These are phyloP conservation scores for Mortierella polycephala DNA, from an alignment of 371 early-diverging fungal genomes.

Conservation along the genomic window DNA sequence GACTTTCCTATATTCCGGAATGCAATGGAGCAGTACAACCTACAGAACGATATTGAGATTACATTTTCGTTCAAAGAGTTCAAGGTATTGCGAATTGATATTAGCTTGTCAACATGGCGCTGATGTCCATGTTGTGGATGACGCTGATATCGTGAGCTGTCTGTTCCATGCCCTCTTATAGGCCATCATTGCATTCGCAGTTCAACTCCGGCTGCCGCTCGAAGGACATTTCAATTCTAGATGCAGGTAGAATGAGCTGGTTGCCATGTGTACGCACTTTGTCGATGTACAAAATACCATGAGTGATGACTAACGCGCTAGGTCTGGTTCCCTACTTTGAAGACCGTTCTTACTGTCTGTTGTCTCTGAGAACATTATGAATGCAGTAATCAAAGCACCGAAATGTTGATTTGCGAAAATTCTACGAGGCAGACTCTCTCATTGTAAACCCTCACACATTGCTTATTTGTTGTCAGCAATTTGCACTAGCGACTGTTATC, in stretches of 20 bases:
- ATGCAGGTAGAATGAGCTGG: constrained; percentile 20
- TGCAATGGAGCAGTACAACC: constrained; percentile 18
- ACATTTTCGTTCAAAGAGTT: constrained; percentile 43
- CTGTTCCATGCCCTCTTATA: not conserved
- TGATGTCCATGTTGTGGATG: too few species aligned
- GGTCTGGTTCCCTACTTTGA: not conserved
- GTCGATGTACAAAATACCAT: too few species aligned
- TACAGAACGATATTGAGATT: constrained; percentile 26
- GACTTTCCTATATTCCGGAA: constrained; percentile 13
- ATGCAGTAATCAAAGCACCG: constrained; percentile 22
- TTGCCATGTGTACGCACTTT: too few species aligned
- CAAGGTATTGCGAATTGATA: constrained; percentile 16
- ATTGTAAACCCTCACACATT: not conserved
- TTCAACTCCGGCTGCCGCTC: constrained; percentile 24
- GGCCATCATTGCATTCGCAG: constrained; percentile 37
- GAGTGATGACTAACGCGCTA: too few species aligned
- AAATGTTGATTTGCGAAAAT: not conserved
- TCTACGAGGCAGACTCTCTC: too few species aligned
- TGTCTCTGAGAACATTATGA: constrained; percentile 31
- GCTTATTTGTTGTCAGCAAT: constrained; percentile 5
- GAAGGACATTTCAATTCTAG: constrained; percentile 29
- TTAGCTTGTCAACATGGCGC: too few species aligned
- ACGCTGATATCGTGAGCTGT: too few species aligned
- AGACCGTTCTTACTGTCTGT: constrained; percentile 29
- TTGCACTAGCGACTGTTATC: constrained; percentile 31